Base-by-base conservation (phyloP, 2,329 filamentous ascomycete genomes). In the Cladobotryum mycophilum region DNA sequence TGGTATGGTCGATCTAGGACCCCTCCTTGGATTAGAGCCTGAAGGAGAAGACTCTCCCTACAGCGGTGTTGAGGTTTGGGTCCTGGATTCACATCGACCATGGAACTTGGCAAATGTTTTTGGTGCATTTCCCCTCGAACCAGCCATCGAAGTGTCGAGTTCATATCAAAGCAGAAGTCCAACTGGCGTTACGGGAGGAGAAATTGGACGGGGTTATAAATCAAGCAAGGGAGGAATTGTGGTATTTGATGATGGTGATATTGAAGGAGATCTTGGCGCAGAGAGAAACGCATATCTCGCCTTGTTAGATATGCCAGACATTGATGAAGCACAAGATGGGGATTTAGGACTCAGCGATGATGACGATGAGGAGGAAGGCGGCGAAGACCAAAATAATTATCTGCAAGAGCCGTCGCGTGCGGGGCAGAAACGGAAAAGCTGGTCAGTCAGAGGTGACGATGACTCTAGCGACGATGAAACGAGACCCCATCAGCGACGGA, bases 81-180 rank as follows among this genome's bases (percentile, higher is more conserved):
- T 97, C 11, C 78, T 97, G 53, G 93, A 99, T 70, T 83, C 92
- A 25, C 81, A 93, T 67, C 79, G 93, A 53, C 93, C 93, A 13
- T 97, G 92, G 90, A 97, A 99, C 65, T 67, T 99, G 63, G 84
- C 82, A 56, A 99, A 99, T 66, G 83, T 97, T 13, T 97, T 97
- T 72, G 90, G 87, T 12, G 87, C 88, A 3, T 81, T 81, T 54
- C 76, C 81, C 1, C 66, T 78, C 4, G 77, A 80, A 56, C 72
- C 80, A 18, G 67, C 72, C 11, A 67, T 74, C 36, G 76, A 76
- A 18, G 71, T 69, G 22, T 70, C 74, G 5, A 61, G 66, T n/a
- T 72, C 67, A 40, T 72, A 75, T 54, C 68, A 74, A 60, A 65
- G 77, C 40, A 74, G 78, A 54, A 79, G 78, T 55, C 80, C 81